Evolutionary conservation across 805 yeast species (phyloP), one percentile per base, ranked within the genome.

Genomic region (Zygoascus bituminiphila): DNA sequence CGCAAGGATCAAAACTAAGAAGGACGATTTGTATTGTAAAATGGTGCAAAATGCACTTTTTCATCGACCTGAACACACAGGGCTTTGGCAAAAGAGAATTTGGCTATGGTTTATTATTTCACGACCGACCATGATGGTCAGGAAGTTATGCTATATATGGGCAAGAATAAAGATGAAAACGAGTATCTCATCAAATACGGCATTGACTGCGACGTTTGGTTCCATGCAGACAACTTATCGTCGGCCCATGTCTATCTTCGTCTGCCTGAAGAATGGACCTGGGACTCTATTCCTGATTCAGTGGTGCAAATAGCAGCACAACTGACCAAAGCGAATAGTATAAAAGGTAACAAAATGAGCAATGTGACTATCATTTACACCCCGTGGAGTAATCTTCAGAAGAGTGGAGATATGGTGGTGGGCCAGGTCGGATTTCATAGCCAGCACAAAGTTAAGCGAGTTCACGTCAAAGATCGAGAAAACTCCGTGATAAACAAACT

Each of bases 351-450:
- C 64, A 85, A 85, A 58, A 63, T 76, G 55, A 78, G 78, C 58
- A 81, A 81, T 56, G 70, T 84, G 50, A 77, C 82, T 1, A 75
- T 85, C 7, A 75, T 85, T 37, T 78, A 78, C 57, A 85, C 95
- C 0, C 88, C 89, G 0, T 85, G 86, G 73, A 71, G 74, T 22
- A 85, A 85, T 59, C 67, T 85, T 48, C 71, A 75, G 38, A 82
- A 82, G 54, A 78, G 78, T 45, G 82, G 81, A 12, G 76, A 76
- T 25, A 84, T 84, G 93, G 87, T 77, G 43, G 77, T 76, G 4
- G 94, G 94, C 3, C 86, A 87, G 44, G 94, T 85, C 5, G 77
- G 85, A 1, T 85, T 84, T 63, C 76, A 81, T 49, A 78, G 81
- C 50, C 73, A 71, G 1, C 77, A 74, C 51, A 65, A 68, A 45